Percentiles rank a stretch among this genome's conserved stretches.
Evolutionary conservation across 371 early-diverging fungal species (phyloP).

Genomic region (Mortierella sp.): DNA sequence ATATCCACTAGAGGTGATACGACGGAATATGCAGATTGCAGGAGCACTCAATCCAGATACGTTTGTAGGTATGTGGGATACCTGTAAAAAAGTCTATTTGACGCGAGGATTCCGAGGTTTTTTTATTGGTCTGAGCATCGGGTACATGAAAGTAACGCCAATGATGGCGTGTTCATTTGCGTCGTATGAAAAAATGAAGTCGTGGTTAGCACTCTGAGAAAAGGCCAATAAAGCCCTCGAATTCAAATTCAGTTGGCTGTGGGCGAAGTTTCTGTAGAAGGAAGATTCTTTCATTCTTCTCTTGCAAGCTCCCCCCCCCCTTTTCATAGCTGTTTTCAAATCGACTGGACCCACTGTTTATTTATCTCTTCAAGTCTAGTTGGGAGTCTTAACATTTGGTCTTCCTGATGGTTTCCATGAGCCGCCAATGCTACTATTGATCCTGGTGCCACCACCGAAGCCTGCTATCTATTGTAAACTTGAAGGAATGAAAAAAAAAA

Average conservation of each 20-base stretch:
- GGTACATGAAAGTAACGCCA: conserved; percentile 89
- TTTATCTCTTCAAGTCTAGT: no score
- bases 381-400: no score
- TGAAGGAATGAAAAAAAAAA: no score
- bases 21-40: conserved; percentile 87
- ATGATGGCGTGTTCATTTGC: conserved; percentile 88
- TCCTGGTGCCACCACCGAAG: no score
- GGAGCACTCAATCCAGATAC: conserved; percentile 60
- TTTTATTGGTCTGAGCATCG: conserved; percentile 89
- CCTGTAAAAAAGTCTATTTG: conserved; percentile 65
- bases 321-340: background rate
- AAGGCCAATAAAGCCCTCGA: background rate
- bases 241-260: no score
- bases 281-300: background rate
- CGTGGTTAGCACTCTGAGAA: conserved; percentile 62
- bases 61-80: conserved; percentile 60
- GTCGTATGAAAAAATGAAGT: conserved; percentile 79
- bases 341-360: background rate
- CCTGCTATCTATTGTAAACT: no score
- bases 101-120: conserved; percentile 80
- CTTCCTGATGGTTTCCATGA: no score
- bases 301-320: background rate
- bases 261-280: background rate
- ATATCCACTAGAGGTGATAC: conserved; percentile 89
- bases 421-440: no score